A percentile compares a stretch with the other conserved stretches of the same genome.
phyloP scores from a whole-genome alignment of 495 filamentous ascomycete species.

The Jackrogersella minutella region DNA sequence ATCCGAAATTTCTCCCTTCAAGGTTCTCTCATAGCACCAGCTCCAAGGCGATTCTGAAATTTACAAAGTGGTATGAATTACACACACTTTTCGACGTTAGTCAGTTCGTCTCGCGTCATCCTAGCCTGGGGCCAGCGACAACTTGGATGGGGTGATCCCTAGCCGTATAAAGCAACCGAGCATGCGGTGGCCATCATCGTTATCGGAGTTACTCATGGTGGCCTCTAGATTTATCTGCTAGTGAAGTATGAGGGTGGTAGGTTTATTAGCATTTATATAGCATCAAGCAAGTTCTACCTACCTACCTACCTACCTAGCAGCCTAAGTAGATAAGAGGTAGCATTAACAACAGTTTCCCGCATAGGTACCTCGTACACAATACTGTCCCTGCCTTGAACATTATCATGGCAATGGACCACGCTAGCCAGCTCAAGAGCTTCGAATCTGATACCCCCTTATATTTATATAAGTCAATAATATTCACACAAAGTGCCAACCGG shows the following conservation, averaged over 20 bases:
- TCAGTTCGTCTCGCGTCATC: slow-evolving; percentile 18
- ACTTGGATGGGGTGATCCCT: not conserved
- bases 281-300: too few relatives aligned
- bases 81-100: not conserved
- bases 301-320: too few relatives aligned
- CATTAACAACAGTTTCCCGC: too few relatives aligned
- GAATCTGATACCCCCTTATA: not conserved
- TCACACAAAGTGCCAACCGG: not conserved
- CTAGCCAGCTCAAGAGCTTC: too few relatives aligned
- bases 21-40: not conserved
- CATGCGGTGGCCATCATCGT: slow-evolving; percentile 3
- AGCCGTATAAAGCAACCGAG: not conserved
- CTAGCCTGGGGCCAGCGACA: not conserved
- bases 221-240: too few relatives aligned
- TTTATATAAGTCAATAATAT: not conserved
- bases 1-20: too few relatives aligned
- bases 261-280: too few relatives aligned
- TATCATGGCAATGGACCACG: not conserved
- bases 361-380: too few relatives aligned
- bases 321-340: too few relatives aligned
- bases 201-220: too few relatives aligned
- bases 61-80: not conserved
- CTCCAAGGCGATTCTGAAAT: not conserved
- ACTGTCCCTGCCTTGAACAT: not conserved
- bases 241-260: too few relatives aligned